A percentile compares a stretch with the other conserved stretches of the same genome.
Conservation (phyloP, 1,284 basidiomycete genomes). For the Ceratobasidium sp. region DNA sequence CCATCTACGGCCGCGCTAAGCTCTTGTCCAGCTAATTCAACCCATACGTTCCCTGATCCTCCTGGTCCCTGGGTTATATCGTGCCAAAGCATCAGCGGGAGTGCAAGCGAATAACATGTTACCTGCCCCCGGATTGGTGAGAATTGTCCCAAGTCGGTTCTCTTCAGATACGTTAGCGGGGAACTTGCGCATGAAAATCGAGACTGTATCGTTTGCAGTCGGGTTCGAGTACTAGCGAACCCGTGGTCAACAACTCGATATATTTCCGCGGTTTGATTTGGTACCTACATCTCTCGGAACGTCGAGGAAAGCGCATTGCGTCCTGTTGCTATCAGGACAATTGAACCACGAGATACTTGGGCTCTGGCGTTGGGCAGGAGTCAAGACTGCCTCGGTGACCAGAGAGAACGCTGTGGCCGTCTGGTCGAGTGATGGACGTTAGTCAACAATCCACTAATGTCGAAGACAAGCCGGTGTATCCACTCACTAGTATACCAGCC, state of each 20-base stretch:
- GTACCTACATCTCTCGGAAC: slow-evolving; percentile 29
- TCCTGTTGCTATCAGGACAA: slow-evolving; percentile 27
- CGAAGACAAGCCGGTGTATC: no score
- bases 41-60: slow-evolving; percentile 44
- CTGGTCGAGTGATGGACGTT: background rate
- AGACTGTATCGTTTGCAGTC: slow-evolving; percentile 40
- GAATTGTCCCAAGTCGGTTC: slow-evolving; percentile 47
- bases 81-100: background rate
- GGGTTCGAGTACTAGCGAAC: slow-evolving; percentile 31
- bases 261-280: background rate
- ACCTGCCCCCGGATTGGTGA: slow-evolving; percentile 50
- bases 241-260: background rate
- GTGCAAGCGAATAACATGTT: background rate
- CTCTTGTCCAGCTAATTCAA: slow-evolving; percentile 32
- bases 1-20: slow-evolving; percentile 47
- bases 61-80: slow-evolving; percentile 48
- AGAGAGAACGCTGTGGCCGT: background rate
- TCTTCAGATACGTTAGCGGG: slow-evolving; percentile 45
- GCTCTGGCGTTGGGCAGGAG: background rate
- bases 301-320: slow-evolving; percentile 38
- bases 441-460: no score
- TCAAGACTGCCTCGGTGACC: background rate
- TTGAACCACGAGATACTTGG: slow-evolving; percentile 18
- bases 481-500: background rate
- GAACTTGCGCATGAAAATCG: slow-evolving; percentile 52